Conservation (phyloP, 2,329 filamentous ascomycete species). For the Acrocalymma vagum region DNA sequence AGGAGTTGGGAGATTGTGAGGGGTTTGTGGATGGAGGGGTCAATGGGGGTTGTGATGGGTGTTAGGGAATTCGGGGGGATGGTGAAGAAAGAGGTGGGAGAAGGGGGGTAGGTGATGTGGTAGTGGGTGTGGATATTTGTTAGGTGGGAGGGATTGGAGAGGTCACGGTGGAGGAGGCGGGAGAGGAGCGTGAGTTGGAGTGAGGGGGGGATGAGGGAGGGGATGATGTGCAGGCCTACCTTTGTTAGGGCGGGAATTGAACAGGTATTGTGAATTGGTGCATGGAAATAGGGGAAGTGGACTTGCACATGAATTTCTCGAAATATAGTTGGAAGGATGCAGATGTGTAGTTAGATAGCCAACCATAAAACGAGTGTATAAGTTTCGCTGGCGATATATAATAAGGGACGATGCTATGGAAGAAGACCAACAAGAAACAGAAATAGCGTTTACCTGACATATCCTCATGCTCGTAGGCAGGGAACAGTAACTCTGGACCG, state of each 20-base stretch:
- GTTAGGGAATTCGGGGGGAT: slow-evolving; percentile 42
- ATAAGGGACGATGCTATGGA: slow-evolving; percentile 8
- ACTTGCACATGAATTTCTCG: no score
- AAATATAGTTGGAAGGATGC: no score
- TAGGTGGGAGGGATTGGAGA: slow-evolving; percentile 76
- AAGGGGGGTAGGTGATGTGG: slow-evolving; percentile 68
- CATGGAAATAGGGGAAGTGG: no score
- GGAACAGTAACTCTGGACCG: slow-evolving; percentile 15
- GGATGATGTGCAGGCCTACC: slow-evolving; percentile 80
- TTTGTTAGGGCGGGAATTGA: slow-evolving; percentile 22
- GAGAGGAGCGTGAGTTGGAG: slow-evolving; percentile 76
- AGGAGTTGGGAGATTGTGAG: slow-evolving; percentile 72
- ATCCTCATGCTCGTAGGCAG: slow-evolving; percentile 69
- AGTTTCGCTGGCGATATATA: no score
- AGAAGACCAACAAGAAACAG: no score
- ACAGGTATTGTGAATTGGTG: no score
- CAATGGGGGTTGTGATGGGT: slow-evolving; percentile 63
- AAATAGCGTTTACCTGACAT: slow-evolving; percentile 68
- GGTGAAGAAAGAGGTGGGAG: slow-evolving; percentile 62
- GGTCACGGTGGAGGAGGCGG: slow-evolving; percentile 78
- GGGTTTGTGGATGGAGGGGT: slow-evolving; percentile 77
- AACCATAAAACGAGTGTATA: no score
- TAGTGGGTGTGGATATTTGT: slow-evolving; percentile 94
- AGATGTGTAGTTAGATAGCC: not conserved
- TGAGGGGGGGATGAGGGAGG: slow-evolving; percentile 73